Base-by-base conservation (phyloP, 805 yeast genomes). In the Suhomyces xylopsoci region DNA sequence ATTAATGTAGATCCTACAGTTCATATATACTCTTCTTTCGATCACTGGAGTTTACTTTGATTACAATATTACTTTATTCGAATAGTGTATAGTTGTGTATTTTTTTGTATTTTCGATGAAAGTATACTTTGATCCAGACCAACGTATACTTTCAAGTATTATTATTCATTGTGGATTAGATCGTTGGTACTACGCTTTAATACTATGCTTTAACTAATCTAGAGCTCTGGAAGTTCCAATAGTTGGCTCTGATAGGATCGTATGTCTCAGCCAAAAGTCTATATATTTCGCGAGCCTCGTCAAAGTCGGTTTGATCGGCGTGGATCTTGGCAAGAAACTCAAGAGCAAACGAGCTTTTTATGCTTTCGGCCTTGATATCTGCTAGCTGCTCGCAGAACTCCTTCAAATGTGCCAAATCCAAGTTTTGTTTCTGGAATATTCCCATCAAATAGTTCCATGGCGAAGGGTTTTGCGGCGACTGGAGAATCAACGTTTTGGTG, bases 361-460 rank as follows among this genome's bases (percentile, higher is more conserved):
- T 54, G 7, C 55, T 56, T 6, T 56, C 65, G 14, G 56, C 59
- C 7, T 57, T 66, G 17, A 51, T 12, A 43, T 61, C 57, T 20
- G 80, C 81, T 60, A 76, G 83, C 15, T 64, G 55, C 10, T 56
- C 42, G 25, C 83, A 81, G 51, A 86, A 81, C 1, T 56, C 62
- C 52, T 81, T 74, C 36, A 85, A 63, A 0, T 70, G 76, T 0
- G 53, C 43, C 7, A 81, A 58, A 20, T 69, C 67, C 43, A 49
- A 12, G 20, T 53, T 45, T 45, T 57, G 59, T 44, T 59, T 61
- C 20, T 55, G 52, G 59, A 78, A 76, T 0, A 89, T 58, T 1
- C 93, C 97, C 7, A 67, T 63, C 15, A 91, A 66, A 64, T 93
- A 94, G 61, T 87, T 86, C 99, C 98, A 93, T 0, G 88, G 73